A percentile compares a stretch with the other conserved stretches of the same genome.
phyloP scores from a whole-genome alignment of 2,329 filamentous ascomycete species.

The Aspergillus jensenii region DNA sequence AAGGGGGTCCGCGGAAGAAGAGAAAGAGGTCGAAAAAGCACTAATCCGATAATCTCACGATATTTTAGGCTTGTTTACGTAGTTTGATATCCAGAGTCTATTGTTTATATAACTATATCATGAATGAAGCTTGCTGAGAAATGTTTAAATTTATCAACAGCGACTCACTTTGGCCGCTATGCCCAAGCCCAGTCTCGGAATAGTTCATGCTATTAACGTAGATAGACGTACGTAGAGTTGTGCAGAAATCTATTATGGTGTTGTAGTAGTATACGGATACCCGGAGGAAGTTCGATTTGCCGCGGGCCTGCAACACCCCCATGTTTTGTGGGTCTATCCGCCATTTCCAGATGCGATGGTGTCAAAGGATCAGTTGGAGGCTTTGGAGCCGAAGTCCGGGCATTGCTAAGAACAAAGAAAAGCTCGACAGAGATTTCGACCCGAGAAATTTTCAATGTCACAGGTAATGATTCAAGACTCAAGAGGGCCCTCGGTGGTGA shows the following conservation, averaged over 20 bases:
- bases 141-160: neutral
- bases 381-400: neutral
- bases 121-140: neutral
- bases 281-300: too few species aligned
- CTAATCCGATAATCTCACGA: constrained; percentile 15
- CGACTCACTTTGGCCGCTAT: too few species aligned
- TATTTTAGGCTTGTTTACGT: neutral
- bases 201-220: too few species aligned
- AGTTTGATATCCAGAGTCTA: constrained; percentile 6
- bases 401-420: neutral
- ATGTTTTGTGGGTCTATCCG: constrained; percentile 17
- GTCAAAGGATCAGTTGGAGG: neutral
- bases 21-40: constrained; percentile 48
- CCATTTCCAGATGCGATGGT: constrained; percentile 5
- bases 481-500: neutral
- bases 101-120: neutral
- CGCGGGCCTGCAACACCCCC: constrained; percentile 3
- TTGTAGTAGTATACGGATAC: too few species aligned
- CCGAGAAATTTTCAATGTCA: neutral
- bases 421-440: neutral
- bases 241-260: too few species aligned
- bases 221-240: too few species aligned
- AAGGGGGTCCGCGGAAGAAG: constrained; percentile 40
- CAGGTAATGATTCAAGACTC: neutral
- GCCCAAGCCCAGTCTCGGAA: too few species aligned